Conservation (phyloP, 352 stramenopile species). For the Phytophthora sp. region DNA sequence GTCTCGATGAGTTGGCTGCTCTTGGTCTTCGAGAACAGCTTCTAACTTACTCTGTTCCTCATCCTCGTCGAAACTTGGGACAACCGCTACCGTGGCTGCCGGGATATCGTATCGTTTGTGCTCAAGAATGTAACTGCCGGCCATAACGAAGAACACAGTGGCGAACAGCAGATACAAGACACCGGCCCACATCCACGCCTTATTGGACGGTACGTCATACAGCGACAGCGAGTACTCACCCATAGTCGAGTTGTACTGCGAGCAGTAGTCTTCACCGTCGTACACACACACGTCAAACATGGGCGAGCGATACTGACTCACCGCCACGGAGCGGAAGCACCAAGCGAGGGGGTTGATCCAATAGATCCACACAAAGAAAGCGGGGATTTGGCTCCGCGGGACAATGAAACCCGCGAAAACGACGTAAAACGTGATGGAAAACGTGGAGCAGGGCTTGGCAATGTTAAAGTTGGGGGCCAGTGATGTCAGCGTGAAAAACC, state of each 20-base stretch:
- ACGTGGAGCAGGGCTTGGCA: slow-evolving; percentile 37
- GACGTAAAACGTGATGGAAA: slow-evolving; percentile 33
- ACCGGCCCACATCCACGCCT: slow-evolving; percentile 35
- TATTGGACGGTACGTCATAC: slow-evolving; percentile 39
- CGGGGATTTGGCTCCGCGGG: slow-evolving; percentile 19
- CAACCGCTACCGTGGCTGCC: slow-evolving; percentile 15
- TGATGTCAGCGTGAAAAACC: slow-evolving; percentile 37
- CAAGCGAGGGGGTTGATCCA: slow-evolving; percentile 61
- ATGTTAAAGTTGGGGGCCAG: slow-evolving; percentile 39
- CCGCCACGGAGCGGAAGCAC: slow-evolving; percentile 38
- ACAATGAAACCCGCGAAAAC: slow-evolving; percentile 39
- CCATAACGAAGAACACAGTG: slow-evolving; percentile 33
- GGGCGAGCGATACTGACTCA: slow-evolving; percentile 46
- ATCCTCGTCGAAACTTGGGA: slow-evolving; percentile 6
- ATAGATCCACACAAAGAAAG: slow-evolving; percentile 64
- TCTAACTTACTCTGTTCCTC: slow-evolving; percentile 17
- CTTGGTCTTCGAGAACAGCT: slow-evolving; percentile 1
- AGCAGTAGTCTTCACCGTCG: slow-evolving; percentile 32
- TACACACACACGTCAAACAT: slow-evolving; percentile 39
- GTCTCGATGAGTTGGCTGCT: neutral
- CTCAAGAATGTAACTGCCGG: slow-evolving; percentile 34
- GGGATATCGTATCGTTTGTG: slow-evolving; percentile 33
- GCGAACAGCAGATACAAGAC: slow-evolving; percentile 28
- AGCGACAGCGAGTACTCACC: slow-evolving; percentile 36
- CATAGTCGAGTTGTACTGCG: slow-evolving; percentile 34